A percentile compares a stretch with the other conserved stretches of the same genome.
These are phyloP conservation scores for Alternaria sp. DNA, from an alignment of 2,329 filamentous ascomycete genomes.

Conservation along the genomic window DNA sequence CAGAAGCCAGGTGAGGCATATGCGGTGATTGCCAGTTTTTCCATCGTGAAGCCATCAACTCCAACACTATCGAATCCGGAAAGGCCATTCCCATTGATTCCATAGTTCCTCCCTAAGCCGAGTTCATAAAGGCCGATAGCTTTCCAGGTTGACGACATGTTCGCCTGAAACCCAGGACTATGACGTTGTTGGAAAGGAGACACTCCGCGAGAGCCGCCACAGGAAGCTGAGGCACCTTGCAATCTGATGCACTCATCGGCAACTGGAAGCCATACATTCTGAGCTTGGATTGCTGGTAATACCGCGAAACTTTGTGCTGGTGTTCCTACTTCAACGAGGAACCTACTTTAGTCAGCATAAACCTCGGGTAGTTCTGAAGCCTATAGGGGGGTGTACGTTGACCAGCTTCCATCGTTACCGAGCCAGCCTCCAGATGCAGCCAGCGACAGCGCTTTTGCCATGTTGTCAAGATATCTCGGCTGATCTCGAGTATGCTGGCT, in stretches of 20 bases:
- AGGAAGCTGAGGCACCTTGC: not conserved
- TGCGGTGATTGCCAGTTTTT: not conserved
- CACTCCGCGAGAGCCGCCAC: conserved; percentile 1
- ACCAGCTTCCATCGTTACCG: conserved; percentile 8
- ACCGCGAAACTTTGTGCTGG: conserved; percentile 7
- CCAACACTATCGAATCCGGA: not conserved
- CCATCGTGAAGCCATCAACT: not conserved
- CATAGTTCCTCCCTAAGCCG: not conserved
- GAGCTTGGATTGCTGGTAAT: not conserved
- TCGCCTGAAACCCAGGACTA: conserved; percentile 7
- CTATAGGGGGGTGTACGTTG: not conserved
- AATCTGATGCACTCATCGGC: not conserved
- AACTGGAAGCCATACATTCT: not conserved
- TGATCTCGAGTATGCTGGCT: not conserved
- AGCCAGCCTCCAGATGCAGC: not conserved
- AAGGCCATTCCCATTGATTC: not conserved
- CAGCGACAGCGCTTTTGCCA: not conserved
- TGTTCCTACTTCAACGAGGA: not conserved
- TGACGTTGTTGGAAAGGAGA: not conserved
- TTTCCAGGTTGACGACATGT: conserved; percentile 10
- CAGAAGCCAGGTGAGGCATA: conserved; percentile 3
- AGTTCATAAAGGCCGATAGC: conserved; percentile 1
- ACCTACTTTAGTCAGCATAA: not conserved
- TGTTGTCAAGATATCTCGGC: not conserved
- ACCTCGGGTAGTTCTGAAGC: rapidly evolving